Evolutionary conservation across 345 rosid genomes (phyloP).

Genomic region (Chamaenerion angustifolium): DNA sequence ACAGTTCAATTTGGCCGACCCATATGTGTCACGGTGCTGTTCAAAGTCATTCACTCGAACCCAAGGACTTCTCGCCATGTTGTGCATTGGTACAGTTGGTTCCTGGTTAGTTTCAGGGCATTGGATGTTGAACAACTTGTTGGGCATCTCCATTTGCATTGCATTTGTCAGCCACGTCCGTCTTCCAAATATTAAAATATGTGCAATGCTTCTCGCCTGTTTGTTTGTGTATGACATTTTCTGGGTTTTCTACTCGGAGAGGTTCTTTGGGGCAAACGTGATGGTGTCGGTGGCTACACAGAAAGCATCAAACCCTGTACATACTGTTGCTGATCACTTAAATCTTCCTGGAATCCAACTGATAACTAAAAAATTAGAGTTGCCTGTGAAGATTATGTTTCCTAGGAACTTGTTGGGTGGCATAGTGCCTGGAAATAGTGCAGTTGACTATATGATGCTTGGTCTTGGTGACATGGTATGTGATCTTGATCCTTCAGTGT

Average conservation of each 20-base stretch:
- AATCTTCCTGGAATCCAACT: slow-evolving; percentile 89
- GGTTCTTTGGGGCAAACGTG: slow-evolving; percentile 93
- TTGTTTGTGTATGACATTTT: slow-evolving; percentile 89
- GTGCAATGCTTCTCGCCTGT: slow-evolving; percentile 75
- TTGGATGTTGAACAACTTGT: slow-evolving; percentile 84
- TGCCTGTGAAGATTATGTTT: slow-evolving; percentile 86
- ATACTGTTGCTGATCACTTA: slow-evolving; percentile 82
- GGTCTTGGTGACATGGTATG: slow-evolving; percentile 99
- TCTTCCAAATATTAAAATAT: slow-evolving; percentile 86
- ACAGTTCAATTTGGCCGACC: slow-evolving; percentile 62
- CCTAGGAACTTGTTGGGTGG: slow-evolving; percentile 76
- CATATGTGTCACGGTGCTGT: slow-evolving; percentile 75
- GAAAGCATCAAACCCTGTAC: slow-evolving; percentile 91
- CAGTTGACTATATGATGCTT: slow-evolving; percentile 89
- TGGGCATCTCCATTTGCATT: slow-evolving; percentile 85
- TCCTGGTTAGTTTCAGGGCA: slow-evolving; percentile 94
- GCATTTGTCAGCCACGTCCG: slow-evolving; percentile 97
- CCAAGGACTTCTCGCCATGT: slow-evolving; percentile 46
- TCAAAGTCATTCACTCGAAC: slow-evolving; percentile 61
- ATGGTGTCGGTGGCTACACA: slow-evolving; percentile 99
- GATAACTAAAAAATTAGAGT: slow-evolving; percentile 87
- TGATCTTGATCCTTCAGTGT: slow-evolving; percentile 1
- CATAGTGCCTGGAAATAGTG: slow-evolving; percentile 41
- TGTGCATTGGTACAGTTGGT: slow-evolving; percentile 44
- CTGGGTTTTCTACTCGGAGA: slow-evolving; percentile 99